Base-by-base conservation (phyloP, 768 basidiomycete genomes). In the Boletus tomentosulus region DNA sequence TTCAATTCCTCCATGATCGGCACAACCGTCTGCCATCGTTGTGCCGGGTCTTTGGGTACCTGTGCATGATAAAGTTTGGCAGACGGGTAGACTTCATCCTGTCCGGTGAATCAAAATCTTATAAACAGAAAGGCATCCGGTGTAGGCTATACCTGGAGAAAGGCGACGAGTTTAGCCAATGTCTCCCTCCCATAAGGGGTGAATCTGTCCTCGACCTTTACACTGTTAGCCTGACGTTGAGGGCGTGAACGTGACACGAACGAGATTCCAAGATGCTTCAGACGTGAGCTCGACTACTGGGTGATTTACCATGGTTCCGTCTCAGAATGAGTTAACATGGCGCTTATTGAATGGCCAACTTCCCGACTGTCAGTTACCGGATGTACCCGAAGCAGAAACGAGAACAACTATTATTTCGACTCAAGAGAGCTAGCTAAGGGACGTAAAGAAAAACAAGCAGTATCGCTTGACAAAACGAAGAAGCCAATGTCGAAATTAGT, bases 71-170 rank as follows among this genome's bases (percentile, higher is more conserved):
- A 91, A 35, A 95, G 70, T 55, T 78, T 81, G 58, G 79, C 74
- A 13, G 92, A 85, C 28, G 97, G 97, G 37, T 87, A 74, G 55
- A 96, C 85, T 56, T 99, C 96, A 55, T 93, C 86, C 92, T 97
- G 61, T 1, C 24, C 27, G 46, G 35, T 12, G 19, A 27, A 44
- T 57, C 3, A 51, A 45, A 37, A 25, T 16, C n/a, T 15, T 28
- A 37, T 43, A 45, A 30, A 48, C 25, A 7, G 11, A 30, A 43
- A 16, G 7, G 31, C 15, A 47, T 27, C 27, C 35, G 11, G 6
- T 41, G 60, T 76, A 13, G 13, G 33, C 53, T 56, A 28, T 58
- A 91, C 94, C 75, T 92, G 83, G 51, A 95, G 78, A 69, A 98
- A 99, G 33, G 73, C 73, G 65, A 96, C 80, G 47, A 99, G 81